These are phyloP conservation scores for Pythium dissotocum DNA, from an alignment of 352 stramenopile species.

Conservation along the genomic window DNA sequence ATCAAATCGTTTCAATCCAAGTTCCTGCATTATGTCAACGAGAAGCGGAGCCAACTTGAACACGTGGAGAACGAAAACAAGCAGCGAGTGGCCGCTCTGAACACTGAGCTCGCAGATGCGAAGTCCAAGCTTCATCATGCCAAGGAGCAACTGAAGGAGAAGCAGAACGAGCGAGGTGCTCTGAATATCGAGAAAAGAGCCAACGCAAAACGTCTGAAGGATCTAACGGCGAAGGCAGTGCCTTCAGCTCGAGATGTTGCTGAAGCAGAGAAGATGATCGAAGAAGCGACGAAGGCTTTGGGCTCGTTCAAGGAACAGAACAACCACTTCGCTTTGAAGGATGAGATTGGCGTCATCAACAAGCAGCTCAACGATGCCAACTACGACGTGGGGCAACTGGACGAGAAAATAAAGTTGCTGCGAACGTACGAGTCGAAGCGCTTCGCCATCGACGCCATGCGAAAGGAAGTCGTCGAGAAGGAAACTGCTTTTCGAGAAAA, in stretches of 20 bases:
- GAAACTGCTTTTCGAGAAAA: conserved; percentile 43
- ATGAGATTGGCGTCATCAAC: conserved; percentile 47
- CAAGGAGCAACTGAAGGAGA: conserved; percentile 49
- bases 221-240: conserved; percentile 36
- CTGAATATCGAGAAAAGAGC: conserved; percentile 47
- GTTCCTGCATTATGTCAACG: conserved; percentile 46
- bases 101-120: conserved; percentile 45
- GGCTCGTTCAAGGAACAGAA: conserved; percentile 46
- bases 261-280: conserved; percentile 47
- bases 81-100: conserved; percentile 47
- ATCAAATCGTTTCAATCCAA: conserved; percentile 49
- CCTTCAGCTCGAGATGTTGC: conserved; percentile 52
- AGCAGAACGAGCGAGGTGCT: conserved; percentile 38
- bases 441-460: conserved; percentile 50
- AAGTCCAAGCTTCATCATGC: conserved; percentile 53
- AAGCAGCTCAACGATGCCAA: conserved; percentile 45
- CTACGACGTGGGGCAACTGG: conserved; percentile 45
- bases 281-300: conserved; percentile 49
- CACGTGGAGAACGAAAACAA: conserved; percentile 41
- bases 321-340: conserved; percentile 37
- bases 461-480: conserved; percentile 43
- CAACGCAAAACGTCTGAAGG: conserved; percentile 40
- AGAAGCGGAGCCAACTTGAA: conserved; percentile 45
- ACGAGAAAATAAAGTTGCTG: conserved; percentile 57
- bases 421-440: conserved; percentile 50